Conservation (phyloP, 305 asterid genomes). For the Fraxinus xanthoxyloides region DNA sequence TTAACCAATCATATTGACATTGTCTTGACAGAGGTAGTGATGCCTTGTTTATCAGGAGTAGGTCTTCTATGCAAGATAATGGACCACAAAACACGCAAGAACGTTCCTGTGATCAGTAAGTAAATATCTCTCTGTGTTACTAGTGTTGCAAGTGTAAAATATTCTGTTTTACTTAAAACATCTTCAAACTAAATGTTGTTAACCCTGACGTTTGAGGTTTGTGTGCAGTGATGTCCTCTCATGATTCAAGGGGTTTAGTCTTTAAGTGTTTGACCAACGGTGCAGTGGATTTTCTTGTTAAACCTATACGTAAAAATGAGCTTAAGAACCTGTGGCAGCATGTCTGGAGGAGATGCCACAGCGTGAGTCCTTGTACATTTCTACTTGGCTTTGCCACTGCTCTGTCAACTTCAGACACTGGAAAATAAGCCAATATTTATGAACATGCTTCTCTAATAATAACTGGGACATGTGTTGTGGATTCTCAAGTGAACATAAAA, state of each 20-base stretch:
- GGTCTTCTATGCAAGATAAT: conserved; percentile 79
- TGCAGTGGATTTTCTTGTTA: conserved; percentile 85
- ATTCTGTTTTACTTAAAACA: neutral
- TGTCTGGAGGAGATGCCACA: conserved; percentile 90
- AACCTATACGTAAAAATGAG: conserved; percentile 88
- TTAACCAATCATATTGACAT: conserved; percentile 68
- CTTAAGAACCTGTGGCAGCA: conserved; percentile 94
- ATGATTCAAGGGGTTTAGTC: conserved; percentile 83
- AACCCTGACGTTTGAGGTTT: conserved; percentile 29
- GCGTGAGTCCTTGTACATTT: conserved; percentile 51
- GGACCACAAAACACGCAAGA: conserved; percentile 82
- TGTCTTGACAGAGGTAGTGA: conserved; percentile 80
- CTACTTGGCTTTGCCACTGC: conserved; percentile 19
- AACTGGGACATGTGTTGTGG: conserved; percentile 1
- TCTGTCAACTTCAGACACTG: neutral
- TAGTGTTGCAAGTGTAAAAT: neutral
- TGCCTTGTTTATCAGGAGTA: conserved; percentile 80
- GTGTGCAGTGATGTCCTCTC: conserved; percentile 92
- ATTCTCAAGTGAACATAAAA: conserved; percentile 2
- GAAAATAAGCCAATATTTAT: neutral
- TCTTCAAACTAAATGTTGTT: conserved; percentile 13
- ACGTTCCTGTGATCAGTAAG: conserved; percentile 89
- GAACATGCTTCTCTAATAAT: neutral
- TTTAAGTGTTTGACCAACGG: conserved; percentile 86
- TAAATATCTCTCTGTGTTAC: conserved; percentile 15